phyloP scores from a whole-genome alignment of 1,139 yeast species.

The Saccharomycopsis crataegensis region DNA sequence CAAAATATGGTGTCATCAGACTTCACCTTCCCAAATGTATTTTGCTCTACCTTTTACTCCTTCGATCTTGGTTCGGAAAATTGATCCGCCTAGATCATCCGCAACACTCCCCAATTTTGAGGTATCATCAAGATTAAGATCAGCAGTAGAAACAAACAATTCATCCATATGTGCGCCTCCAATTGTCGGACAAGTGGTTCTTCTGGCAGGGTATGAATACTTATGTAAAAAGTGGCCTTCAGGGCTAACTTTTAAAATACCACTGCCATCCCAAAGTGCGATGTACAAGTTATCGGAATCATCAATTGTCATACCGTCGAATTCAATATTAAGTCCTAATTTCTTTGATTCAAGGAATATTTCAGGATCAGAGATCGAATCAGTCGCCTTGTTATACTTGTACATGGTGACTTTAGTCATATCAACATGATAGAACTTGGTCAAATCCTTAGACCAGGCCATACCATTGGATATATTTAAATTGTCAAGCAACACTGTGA shows the following conservation, averaged over 20 bases:
- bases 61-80: constrained; percentile 34
- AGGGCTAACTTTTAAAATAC: constrained; percentile 45
- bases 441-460: constrained; percentile 51
- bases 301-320: constrained; percentile 76
- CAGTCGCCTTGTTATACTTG: constrained; percentile 46
- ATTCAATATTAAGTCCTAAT: constrained; percentile 34
- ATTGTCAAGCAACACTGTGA: constrained; percentile 29
- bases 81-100: constrained; percentile 54
- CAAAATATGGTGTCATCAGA: background rate
- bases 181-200: constrained; percentile 63
- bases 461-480: constrained; percentile 69
- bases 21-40: background rate
- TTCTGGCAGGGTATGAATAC: constrained; percentile 51
- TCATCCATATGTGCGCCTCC: constrained; percentile 58
- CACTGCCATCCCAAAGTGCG: constrained; percentile 58
- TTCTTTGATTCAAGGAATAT: constrained; percentile 37
- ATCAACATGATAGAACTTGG: constrained; percentile 63
- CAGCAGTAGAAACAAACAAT: constrained; percentile 64
- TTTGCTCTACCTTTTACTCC: constrained; percentile 23
- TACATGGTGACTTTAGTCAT: constrained; percentile 52
- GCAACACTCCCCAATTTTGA: constrained; percentile 30
- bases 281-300: constrained; percentile 55
- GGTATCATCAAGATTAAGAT: constrained; percentile 36
- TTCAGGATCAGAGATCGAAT: constrained; percentile 38
- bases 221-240: constrained; percentile 47